Evolutionary conservation across 2,329 filamentous ascomycete species (phyloP), one percentile per base, ranked within the genome.

Genomic region (Truncatella angustata): DNA sequence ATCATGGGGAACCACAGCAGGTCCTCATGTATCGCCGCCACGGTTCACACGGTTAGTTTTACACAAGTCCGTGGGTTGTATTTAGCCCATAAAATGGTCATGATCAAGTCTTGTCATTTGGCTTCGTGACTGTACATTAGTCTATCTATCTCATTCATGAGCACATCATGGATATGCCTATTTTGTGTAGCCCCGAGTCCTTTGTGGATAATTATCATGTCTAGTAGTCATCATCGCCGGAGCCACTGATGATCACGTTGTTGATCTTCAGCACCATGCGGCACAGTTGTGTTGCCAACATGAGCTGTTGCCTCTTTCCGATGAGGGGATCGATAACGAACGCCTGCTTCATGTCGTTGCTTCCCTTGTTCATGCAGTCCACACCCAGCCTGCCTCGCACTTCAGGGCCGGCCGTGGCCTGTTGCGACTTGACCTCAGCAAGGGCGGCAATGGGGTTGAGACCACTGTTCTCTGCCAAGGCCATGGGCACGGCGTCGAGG

Each of bases 241-340:
- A 85, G 52, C 92, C 92, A 54, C 91, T 85, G 63, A 97, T 86
- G 71, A 97, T 96, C 59, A 97, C 92, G 70, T 96, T 96, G 79
- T 97, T 96, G 69, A 92, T 85, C 85, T 96, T 97, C 62, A 97
- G 81, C 60, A 97, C 92, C 93, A 99, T 97, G 60, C 94, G 86
- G 79, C 94, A 97, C 61, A 99, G 79, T 77, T 99, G 94, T 49
- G 95, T 99, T 28, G 94, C 94, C 59, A 99, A 82, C 76, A 97
- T 85, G 55, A 99, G 82, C 75, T 99, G 94, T 77, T 97, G 92
- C 74, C 90, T 89, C 83, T 99, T 99, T 63, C 94, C 94, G 69
- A 99, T 99, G 66, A 99, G 78, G 49, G 94, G 95, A 69, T 99
- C 94, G 68, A 99, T 97, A 60, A 97, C 94, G 72, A 99, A 99